Percentiles rank a stretch among this genome's conserved stretches.
Evolutionary conservation across 2,329 filamentous ascomycete species (phyloP).

Genomic region (Escovopsis sp.): DNA sequence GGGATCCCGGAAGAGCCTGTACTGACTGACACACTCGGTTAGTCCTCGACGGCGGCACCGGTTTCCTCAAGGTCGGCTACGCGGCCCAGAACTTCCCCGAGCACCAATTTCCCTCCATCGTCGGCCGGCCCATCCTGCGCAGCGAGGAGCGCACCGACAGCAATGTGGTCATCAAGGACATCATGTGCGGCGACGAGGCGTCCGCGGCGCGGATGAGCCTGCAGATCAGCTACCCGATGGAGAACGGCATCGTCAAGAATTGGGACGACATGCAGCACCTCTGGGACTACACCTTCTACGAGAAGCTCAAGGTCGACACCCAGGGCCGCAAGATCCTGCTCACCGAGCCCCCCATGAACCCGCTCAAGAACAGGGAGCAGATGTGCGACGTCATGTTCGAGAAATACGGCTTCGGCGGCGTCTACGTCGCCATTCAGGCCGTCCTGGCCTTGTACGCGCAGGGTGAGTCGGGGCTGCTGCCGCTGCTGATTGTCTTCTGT

Average conservation of each 20-base stretch:
- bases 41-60: conserved; percentile 99
- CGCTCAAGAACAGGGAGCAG: conserved; percentile 86
- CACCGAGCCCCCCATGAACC: conserved; percentile 96
- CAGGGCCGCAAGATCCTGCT: conserved; percentile 90
- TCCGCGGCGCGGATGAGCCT: conserved; percentile 92
- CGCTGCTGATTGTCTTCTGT: not conserved
- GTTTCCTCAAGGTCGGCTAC: conserved; percentile 99
- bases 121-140: conserved; percentile 91
- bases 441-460: conserved; percentile 93
- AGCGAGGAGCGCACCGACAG: conserved; percentile 65
- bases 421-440: conserved; percentile 96
- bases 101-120: conserved; percentile 95
- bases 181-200: conserved; percentile 98
- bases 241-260: conserved; percentile 97
- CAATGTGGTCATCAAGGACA: conserved; percentile 72
- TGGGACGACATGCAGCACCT: conserved; percentile 99
- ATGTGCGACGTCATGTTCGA: conserved; percentile 99
- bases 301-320: conserved; percentile 90
- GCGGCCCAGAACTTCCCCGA: conserved; percentile 99
- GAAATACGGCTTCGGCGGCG: conserved; percentile 85
- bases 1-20: too few relatives aligned
- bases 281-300: conserved; percentile 97
- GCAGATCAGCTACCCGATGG: conserved; percentile 98
- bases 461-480: conserved; percentile 36
- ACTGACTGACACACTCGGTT: conserved; percentile 2